phyloP scores from a whole-genome alignment of 352 stramenopile species.

The Halophytophthora polymorphica region DNA sequence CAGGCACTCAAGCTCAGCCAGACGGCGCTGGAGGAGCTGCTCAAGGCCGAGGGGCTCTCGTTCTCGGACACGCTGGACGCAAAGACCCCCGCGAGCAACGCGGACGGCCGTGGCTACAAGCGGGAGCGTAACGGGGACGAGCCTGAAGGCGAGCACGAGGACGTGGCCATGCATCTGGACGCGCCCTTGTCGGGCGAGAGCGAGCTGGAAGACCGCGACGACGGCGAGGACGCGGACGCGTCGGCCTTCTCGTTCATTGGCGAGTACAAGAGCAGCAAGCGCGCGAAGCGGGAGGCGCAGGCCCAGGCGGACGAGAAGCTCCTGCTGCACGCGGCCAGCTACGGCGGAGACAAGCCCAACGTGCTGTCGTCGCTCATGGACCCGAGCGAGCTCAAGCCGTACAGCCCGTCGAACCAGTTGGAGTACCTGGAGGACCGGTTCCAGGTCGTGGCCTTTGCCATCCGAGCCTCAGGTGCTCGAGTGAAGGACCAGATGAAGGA shows the following conservation, averaged over 20 bases:
- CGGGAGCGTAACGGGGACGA: conserved; percentile 21
- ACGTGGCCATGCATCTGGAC: conserved; percentile 12
- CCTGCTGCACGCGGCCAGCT: conserved; percentile 18
- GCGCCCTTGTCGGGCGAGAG: conserved; percentile 26
- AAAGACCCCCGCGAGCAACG: conserved; percentile 11
- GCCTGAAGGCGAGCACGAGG: conserved; percentile 12
- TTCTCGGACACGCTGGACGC: conserved; percentile 59
- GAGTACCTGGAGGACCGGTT: conserved; percentile 89
- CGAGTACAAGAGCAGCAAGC: conserved; percentile 51
- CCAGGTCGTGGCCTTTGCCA: conserved; percentile 85
- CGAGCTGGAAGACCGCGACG: conserved; percentile 28
- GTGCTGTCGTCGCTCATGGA: conserved; percentile 45
- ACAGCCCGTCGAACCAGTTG: conserved; percentile 79
- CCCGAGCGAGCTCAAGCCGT: conserved; percentile 68
- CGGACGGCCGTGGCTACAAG: conserved; percentile 15
- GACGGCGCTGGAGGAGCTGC: conserved; percentile 73
- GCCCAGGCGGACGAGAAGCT: conserved; percentile 25
- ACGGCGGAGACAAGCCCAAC: conserved; percentile 21
- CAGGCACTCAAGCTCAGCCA: conserved; percentile 85
- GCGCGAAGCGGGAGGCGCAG: conserved; percentile 16
- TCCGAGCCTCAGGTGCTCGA: conserved; percentile 73
- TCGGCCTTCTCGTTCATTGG: conserved; percentile 75
- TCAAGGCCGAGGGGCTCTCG: conserved; percentile 67
- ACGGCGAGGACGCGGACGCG: conserved; percentile 23
- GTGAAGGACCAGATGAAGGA: conserved; percentile 91